Evolutionary conservation across 1,139 yeast species (phyloP).

Genomic region (Protomyces lactucae-debilis): DNA sequence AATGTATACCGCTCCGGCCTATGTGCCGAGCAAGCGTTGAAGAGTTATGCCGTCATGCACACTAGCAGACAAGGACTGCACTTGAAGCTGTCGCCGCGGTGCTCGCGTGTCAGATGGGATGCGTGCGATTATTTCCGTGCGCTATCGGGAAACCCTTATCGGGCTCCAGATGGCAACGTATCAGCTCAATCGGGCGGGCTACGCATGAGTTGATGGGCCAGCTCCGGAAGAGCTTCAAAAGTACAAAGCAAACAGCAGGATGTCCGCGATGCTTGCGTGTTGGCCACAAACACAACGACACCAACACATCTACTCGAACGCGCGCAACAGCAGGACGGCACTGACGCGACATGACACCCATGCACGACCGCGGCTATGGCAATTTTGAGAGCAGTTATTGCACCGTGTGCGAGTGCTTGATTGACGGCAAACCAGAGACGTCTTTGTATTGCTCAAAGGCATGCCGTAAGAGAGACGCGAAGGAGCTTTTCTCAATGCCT

Average conservation of each 20-base stretch:
- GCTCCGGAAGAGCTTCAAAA: too few species aligned
- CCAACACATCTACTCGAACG: not conserved
- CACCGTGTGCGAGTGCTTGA: not conserved
- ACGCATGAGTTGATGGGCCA: too few species aligned
- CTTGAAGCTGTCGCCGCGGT: not conserved
- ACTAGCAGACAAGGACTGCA: not conserved
- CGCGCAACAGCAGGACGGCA: too few species aligned
- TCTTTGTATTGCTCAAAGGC: conserved; percentile 2
- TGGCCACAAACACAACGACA: too few species aligned
- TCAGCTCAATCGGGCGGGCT: too few species aligned
- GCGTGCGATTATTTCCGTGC: too few species aligned
- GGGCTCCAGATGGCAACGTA: too few species aligned
- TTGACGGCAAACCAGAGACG: not conserved
- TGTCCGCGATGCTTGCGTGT: too few species aligned
- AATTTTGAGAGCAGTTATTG: not conserved
- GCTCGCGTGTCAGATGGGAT: too few species aligned
- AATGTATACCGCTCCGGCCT: conserved; percentile 13
- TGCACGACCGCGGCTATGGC: not conserved
- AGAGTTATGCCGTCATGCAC: not conserved
- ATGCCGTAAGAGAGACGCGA: conserved; percentile 11
- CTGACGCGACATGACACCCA: not conserved
- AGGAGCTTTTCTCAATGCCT: not conserved
- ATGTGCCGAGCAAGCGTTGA: not conserved
- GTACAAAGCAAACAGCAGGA: too few species aligned
- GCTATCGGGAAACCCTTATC: too few species aligned